Base-by-base conservation (phyloP, 345 rosid species). In the Ceriops zippeliana region DNA sequence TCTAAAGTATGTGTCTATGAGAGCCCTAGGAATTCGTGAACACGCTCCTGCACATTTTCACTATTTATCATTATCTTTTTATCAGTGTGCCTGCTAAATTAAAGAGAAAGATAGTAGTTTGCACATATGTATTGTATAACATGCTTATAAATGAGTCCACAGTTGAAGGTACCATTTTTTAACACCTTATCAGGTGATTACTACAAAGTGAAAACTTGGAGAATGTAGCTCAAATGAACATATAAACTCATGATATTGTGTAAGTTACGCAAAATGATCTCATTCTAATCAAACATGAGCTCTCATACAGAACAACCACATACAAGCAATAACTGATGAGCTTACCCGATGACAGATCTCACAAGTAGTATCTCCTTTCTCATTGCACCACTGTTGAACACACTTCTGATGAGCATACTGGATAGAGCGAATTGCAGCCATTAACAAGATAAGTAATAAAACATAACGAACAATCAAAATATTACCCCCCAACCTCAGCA, bases 301-400 rank as follows among this genome's bases (percentile, higher is more conserved):
- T 65, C 20, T 2, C n/a, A 11, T n/a, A 20, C 26, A 60, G 17
- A 17, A 66, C 52, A 11, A 8, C 27, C 28, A 20, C 7, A 17
- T 8, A 16, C 46, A 56, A 67, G 42, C 19, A 17, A 27, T 35
- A 53, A 26, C 17, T 32, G 9, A 30, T 10, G 51, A 26, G 21
- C 61, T 49, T 82, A 91, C 97, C 99, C 86, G 90, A 82, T 90
- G 96, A 71, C 98, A 91, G 35, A 95, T 95, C 76, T 95, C 99
- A 53, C 99, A 95, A 22, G 80, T 73, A 51, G 80, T 87, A 77
- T 95, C 89, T 21, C 96, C 93, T 77, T 95, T 95, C 81, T 91
- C 99, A 57, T 91, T 82, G 81, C 97, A 95, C 99, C 99, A 95
- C 73, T 73, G 97, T 68, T 95, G 99, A 70, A 95, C 89, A 72